Percentiles rank a stretch among this genome's conserved stretches.
Conservation (phyloP, 805 yeast genomes). For the Nadsonia fulvescens region DNA sequence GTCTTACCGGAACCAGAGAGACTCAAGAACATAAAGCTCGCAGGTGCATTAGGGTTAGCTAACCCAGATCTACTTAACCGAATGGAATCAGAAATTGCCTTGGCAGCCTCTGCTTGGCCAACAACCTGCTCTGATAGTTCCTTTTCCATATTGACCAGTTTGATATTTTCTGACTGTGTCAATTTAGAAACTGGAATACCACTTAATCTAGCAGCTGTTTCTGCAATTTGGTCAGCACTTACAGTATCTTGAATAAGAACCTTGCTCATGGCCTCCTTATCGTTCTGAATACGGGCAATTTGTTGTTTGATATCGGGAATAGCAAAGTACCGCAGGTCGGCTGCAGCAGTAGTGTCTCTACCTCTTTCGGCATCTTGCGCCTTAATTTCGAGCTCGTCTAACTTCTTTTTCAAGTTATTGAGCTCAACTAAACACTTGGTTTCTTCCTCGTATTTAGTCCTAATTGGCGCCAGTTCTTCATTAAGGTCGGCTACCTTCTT, state of each 20-base stretch:
- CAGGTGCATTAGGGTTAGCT: conserved; percentile 92
- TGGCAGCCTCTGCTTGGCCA: conserved; percentile 5
- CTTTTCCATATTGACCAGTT: conserved; percentile 86
- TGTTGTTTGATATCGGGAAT: conserved; percentile 77
- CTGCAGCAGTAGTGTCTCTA: conserved; percentile 83
- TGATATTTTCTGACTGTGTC: conserved; percentile 86
- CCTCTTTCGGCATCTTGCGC: conserved; percentile 96
- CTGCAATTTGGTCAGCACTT: conserved; percentile 83
- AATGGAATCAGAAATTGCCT: conserved; percentile 16
- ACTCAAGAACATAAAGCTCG: conserved; percentile 87
- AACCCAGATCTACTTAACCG: conserved; percentile 86
- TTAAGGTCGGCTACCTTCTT: conserved; percentile 67
- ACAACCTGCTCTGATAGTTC: conserved; percentile 27
- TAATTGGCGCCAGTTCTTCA: conserved; percentile 69
- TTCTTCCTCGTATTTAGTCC: conserved; percentile 73
- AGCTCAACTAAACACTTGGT: conserved; percentile 82
- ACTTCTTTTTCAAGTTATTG: conserved; percentile 71
- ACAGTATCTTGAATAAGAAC: conserved; percentile 77
- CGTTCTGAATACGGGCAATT: conserved; percentile 58
- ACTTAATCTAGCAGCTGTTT: conserved; percentile 88
- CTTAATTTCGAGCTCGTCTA: conserved; percentile 83
- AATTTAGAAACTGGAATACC: conserved; percentile 89
- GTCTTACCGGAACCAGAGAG: conserved; percentile 97
- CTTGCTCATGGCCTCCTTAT: conserved; percentile 48
- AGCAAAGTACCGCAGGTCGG: conserved; percentile 92